These are phyloP conservation scores for Quillaja saponaria DNA, from an alignment of 306 rosid species.

Conservation along the genomic window DNA sequence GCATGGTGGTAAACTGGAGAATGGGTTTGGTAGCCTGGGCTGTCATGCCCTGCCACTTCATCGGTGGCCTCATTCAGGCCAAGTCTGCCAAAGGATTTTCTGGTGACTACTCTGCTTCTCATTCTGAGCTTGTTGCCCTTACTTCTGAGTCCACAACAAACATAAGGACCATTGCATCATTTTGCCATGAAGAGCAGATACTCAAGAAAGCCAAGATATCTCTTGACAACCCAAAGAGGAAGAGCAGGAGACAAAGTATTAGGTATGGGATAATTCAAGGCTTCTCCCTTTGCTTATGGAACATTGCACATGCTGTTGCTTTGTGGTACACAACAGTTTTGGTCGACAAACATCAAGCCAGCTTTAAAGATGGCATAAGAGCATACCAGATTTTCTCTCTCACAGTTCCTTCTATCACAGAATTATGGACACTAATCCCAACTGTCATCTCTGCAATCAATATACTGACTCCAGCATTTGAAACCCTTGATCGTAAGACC, in stretches of 20 bases:
- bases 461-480: slow-evolving; percentile 75
- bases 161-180: slow-evolving; percentile 81
- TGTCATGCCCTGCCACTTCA: slow-evolving; percentile 97
- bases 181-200: slow-evolving; percentile 76
- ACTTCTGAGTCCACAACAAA: slow-evolving; percentile 80
- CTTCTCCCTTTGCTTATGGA: slow-evolving; percentile 82
- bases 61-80: slow-evolving; percentile 89
- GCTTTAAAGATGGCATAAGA: slow-evolving; percentile 70
- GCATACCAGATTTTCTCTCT: slow-evolving; percentile 90
- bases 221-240: slow-evolving; percentile 66
- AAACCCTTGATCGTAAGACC: slow-evolving; percentile 73
- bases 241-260: slow-evolving; percentile 64
- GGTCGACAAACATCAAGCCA: slow-evolving; percentile 55
- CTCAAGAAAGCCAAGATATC: slow-evolving; percentile 58
- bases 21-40: slow-evolving; percentile 94
- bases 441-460: slow-evolving; percentile 75
- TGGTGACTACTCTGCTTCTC: slow-evolving; percentile 69
- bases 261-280: slow-evolving; percentile 79
- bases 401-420: slow-evolving; percentile 91
- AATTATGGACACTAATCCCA: slow-evolving; percentile 81
- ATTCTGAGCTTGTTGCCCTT: slow-evolving; percentile 67
- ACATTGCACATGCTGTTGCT: slow-evolving; percentile 89
- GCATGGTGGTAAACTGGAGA: slow-evolving; percentile 80
- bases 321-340: slow-evolving; percentile 83
- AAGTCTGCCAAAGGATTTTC: slow-evolving; percentile 89